Base-by-base conservation (phyloP, 2,329 filamentous ascomycete species). In the Bipolaris victoriae region DNA sequence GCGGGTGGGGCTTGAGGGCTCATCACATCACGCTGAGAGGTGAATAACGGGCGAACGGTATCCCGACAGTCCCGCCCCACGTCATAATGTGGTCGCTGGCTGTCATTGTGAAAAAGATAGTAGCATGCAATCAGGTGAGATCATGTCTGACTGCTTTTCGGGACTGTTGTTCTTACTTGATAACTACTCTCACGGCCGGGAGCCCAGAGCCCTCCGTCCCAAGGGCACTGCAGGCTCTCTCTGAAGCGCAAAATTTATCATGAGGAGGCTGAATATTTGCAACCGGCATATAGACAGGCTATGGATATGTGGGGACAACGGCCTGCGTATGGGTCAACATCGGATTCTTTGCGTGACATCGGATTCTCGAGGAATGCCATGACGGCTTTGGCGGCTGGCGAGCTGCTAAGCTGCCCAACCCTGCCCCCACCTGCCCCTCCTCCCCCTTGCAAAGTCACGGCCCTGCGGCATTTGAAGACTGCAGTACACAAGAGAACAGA, bases 331-430 rank as follows among this genome's bases (percentile, higher is more conserved):
- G 29, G 24, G 40, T 11, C 50, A 48, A 54, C 46, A 58, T 58
- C 50, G 55, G 18, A 57, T 57, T 57, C 50, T 57, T 45, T 33
- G 53, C 45, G n/a, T 39, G 46, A 49, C 50, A 60, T 60, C 43
- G 57, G 37, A 52, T 60, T 60, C 49, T 60, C 5, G 11, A 26
- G 9, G 43, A 60, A 60, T 60, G 49, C 57, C 53, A 60, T 60
- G 39, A 48, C 40, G 53, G 49, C 36, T 31, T 33, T 33, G 29
- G 24, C 11, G 50, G 46, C 55, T 46, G 40, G 52, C 35, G 39
- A 16, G 44, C n/a, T 40, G 37, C 44, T 31, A 22, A 16, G 26
- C 40, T 47, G 46, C 39, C 43, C 54, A 40, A 55, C 22, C 37
- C 35, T 45, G 41, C 7, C 29, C 44, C 47, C 16, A 45, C 52